These are phyloP conservation scores for Xylaria sp. DNA, from an alignment of 2,329 filamentous ascomycete species.

Conservation along the genomic window DNA sequence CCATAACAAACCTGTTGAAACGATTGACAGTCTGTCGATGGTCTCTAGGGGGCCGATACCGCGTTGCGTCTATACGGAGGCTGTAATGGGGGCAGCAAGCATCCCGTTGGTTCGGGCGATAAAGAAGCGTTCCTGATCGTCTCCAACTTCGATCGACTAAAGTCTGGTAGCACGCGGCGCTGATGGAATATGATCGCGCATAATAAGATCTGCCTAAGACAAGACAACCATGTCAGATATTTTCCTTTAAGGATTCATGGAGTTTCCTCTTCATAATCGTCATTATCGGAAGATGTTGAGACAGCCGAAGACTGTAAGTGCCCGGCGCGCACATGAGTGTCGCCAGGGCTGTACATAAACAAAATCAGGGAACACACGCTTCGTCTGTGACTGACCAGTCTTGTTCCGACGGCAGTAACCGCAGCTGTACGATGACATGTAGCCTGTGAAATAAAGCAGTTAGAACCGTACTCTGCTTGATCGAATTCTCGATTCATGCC, in stretches of 20 bases:
- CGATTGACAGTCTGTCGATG: conserved; percentile 72
- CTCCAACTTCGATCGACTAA: conserved; percentile 74
- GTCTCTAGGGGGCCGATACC: conserved; percentile 62
- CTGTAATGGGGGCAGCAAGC: conserved; percentile 93
- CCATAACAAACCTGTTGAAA: conserved; percentile 67
- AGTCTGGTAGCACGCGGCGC: conserved; percentile 62
- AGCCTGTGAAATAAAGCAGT: conserved; percentile 17
- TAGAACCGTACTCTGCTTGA: conserved; percentile 9
- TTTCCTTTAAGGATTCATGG: conserved; percentile 23
- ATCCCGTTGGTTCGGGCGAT: conserved; percentile 69
- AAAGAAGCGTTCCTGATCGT: conserved; percentile 64
- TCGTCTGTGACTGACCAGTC: conserved; percentile 46
- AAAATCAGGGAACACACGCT: conserved; percentile 37
- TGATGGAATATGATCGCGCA: conserved; percentile 55
- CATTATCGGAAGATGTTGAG: no score
- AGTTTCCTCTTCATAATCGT: neutral
- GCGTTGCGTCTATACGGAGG: conserved; percentile 62
- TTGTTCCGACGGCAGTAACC: conserved; percentile 29
- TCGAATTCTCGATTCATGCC: neutral
- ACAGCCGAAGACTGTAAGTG: conserved; percentile 4
- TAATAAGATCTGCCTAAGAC: conserved; percentile 67
- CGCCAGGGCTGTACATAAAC: conserved; percentile 15
- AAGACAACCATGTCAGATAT: conserved; percentile 25
- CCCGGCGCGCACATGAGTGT: conserved; percentile 5
- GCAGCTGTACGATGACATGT: conserved; percentile 17